phyloP scores from a whole-genome alignment of 192 early-diverging fungal species.

The Pecoramyces ruminantium region DNA sequence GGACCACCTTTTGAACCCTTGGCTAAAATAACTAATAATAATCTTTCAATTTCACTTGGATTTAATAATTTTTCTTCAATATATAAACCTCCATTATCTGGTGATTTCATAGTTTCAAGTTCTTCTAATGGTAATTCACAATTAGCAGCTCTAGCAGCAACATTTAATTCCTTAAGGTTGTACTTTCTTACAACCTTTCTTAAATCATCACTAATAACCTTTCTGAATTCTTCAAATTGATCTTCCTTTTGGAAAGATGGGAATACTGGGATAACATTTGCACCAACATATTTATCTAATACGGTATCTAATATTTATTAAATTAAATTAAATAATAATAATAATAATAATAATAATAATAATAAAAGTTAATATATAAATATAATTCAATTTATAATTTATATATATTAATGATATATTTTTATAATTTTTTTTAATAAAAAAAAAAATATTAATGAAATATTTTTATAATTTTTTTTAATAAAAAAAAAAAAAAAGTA shows the following conservation, averaged over 20 bases:
- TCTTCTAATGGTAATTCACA: not conserved
- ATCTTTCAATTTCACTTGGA: not conserved
- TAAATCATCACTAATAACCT: not conserved
- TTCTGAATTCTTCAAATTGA: not conserved
- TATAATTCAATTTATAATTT: too few relatives aligned
- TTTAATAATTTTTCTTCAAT: not conserved
- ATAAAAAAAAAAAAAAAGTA: too few relatives aligned
- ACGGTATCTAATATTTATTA: not conserved
- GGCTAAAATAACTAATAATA: not conserved
- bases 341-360: too few relatives aligned
- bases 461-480: too few relatives aligned
- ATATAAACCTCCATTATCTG: not conserved
- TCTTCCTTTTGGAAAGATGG: not conserved
- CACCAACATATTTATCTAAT: not conserved
- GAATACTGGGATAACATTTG: not conserved
- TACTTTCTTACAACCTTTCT: not conserved
- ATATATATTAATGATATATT: too few relatives aligned
- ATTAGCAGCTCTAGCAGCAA: not conserved
- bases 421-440: too few relatives aligned
- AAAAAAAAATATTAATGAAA: too few relatives aligned
- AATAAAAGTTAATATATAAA: too few relatives aligned
- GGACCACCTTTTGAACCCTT: not conserved
- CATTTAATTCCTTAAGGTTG: not conserved
- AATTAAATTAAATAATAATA: too few relatives aligned
- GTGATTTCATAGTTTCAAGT: not conserved